A percentile compares a stretch with the other conserved stretches of the same genome.
These are phyloP conservation scores for Candida sp. DNA, from an alignment of 1,139 yeast species.

Conservation along the genomic window DNA sequence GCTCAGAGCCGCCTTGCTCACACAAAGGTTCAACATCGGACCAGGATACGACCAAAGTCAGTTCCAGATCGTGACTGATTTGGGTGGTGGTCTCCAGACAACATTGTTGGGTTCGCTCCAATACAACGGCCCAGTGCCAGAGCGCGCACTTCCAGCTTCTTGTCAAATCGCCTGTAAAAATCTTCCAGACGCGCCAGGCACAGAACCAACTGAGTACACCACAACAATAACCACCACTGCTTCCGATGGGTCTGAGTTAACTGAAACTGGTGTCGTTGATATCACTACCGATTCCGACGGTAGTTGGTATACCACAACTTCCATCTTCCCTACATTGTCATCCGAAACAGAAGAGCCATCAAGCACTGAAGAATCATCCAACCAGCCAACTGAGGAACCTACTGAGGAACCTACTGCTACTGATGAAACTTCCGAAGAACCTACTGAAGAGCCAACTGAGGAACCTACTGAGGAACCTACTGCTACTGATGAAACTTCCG, in stretches of 20 bases:
- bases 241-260: conserved; percentile 19
- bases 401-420: too few relatives aligned
- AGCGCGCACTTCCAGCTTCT: neutral
- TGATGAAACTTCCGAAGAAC: too few relatives aligned
- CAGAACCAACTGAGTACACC: conserved; percentile 15
- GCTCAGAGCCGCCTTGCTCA: conserved; percentile 11
- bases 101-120: conserved; percentile 14
- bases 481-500: too few relatives aligned
- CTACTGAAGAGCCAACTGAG: too few relatives aligned
- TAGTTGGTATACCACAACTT: conserved; percentile 1
- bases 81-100: conserved; percentile 17
- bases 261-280: conserved; percentile 16
- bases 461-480: too few relatives aligned
- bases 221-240: conserved; percentile 12
- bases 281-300: conserved; percentile 3
- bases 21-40: conserved; percentile 27
- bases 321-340: conserved; percentile 2
- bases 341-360: neutral
- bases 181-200: neutral
- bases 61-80: conserved; percentile 17
- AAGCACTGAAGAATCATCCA: neutral
- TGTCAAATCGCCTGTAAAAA: neutral
- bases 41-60: conserved; percentile 18
- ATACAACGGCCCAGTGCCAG: conserved; percentile 22
- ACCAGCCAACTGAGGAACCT: neutral